Evolutionary conservation across 306 rosid species (phyloP), one percentile per base, ranked within the genome.

Genomic region (Rosa multiflora): DNA sequence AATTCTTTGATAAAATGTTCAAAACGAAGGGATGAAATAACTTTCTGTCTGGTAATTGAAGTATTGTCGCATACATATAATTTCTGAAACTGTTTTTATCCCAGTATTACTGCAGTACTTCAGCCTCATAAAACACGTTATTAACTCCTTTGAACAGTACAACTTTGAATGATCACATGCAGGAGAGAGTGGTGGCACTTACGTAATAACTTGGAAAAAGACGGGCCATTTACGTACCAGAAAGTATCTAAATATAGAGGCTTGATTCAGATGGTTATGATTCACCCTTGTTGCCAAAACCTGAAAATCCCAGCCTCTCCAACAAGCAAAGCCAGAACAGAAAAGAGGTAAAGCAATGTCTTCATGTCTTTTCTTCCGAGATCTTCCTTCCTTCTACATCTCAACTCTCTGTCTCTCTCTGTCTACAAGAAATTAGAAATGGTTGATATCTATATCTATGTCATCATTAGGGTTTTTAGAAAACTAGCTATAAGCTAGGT

Each of bases 241-340:
- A 10, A 18, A 39, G 71, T 67, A 67, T 39, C 71, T 67, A 39
- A 67, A 67, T 39, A 67, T 67, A 20, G 71, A 39, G 71, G n/a
- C 47, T 39, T 39, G 48, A 40, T 67, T 67, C 71, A 39, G 71
- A 39, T 40, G 47, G 48, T 67, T 67, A 42, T 18, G 47, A 17
- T 64, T 67, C 70, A 66, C 70, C 15, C 70, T 66, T 35, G 70
- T 66, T 66, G 10, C 71, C 71, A 67, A 37, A 67, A 67, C 48
- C 48, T 37, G 71, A 67, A 39, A 67, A 37, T 18, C 71, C 47
- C 10, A 35, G 70, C 71, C 1, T 10, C 71, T 37, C 12, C 71
- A 67, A 39, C 48, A 67, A 67, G 48, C 71, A 67, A 67, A 67
- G 26, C 47, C 8, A 20, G 13, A 67, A 8, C 71, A 37, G 23